phyloP scores from a whole-genome alignment of 768 basidiomycete genomes.

The Kwoniella sp. region DNA sequence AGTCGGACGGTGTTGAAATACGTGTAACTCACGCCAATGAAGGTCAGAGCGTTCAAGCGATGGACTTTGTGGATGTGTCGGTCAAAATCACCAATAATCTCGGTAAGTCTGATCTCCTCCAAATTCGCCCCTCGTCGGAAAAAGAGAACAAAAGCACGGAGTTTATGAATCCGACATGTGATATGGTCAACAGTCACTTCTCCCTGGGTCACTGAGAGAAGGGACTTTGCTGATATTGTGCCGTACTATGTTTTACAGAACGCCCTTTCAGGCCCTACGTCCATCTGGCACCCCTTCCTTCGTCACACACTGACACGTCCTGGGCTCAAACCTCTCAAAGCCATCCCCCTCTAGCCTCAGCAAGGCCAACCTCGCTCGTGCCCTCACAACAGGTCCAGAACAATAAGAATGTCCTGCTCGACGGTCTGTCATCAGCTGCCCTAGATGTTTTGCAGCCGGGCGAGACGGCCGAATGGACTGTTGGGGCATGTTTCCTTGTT shows the following conservation, averaged over 20 bases:
- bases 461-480: neutral
- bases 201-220: neutral
- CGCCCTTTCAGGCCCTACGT: slow-evolving; percentile 29
- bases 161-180: too few relatives aligned
- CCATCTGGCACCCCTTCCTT: slow-evolving; percentile 30
- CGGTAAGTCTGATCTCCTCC: slow-evolving; percentile 27
- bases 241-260: slow-evolving; percentile 7
- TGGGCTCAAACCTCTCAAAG: slow-evolving; percentile 20
- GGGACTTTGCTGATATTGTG: neutral
- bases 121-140: too few relatives aligned
- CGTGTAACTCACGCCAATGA: slow-evolving; percentile 54
- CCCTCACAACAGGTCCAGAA: neutral
- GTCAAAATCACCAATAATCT: slow-evolving; percentile 39
- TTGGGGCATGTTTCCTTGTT: slow-evolving; percentile 34
- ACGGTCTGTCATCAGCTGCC: slow-evolving; percentile 28
- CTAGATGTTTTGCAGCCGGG: slow-evolving; percentile 25
- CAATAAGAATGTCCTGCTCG: slow-evolving; percentile 36
- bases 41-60: slow-evolving; percentile 9
- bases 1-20: slow-evolving; percentile 68
- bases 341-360: neutral
- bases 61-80: slow-evolving; percentile 44
- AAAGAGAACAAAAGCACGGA: too few relatives aligned
- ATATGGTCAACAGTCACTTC: too few relatives aligned
- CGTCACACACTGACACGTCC: slow-evolving; percentile 18
- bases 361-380: neutral